Base-by-base conservation (phyloP, 164 flowering plant genomes). In the Tetracentron sinense region DNA sequence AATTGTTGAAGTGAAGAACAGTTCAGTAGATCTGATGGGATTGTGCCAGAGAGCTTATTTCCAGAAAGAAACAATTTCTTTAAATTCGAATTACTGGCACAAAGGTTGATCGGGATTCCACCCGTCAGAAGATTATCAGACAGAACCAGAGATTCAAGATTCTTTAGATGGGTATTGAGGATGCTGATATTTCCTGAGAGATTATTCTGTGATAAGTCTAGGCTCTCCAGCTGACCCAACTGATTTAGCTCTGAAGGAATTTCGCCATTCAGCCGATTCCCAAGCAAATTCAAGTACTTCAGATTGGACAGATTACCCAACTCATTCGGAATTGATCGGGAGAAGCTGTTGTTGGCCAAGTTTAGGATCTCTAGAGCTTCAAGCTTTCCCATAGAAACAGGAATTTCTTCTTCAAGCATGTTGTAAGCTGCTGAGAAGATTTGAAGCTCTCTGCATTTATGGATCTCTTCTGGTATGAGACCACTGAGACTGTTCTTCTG, bases 341-440 rank as follows among this genome's bases (percentile, higher is more conserved):
- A 79, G 38, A 93, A 69, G 69, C 79, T 83, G 78, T 93, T 93
- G 56, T 93, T 87, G 33, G 88, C 93, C 68, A 93, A 74, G 63
- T 90, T 87, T 35, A 93, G 70, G 64, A 81, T 61, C 58, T 80
- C 64, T 28, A 93, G 74, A 10, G 79, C 74, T 35, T 65, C 54
- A 14, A 93, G 78, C n/a, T 61, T 70, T 29, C 85, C 89, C 14
- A 88, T 54, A 21, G 86, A 74, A 61, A 77, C n/a, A 7, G 98
- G 93, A 33, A 93, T 79, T 19, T 66, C 62, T 44, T 92, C 97
- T 62, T 78, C 80, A 25, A 93, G 80, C 75, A 54, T 72, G 70
- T 93, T 93, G 77, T 85, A 77, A 46, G 95, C 82, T 25, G 82
- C 87, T 51, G 86, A 78, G 71, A 90, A 79, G 27, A 72, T 72